Evolutionary conservation across 352 stramenopile species (phyloP).

Genomic region (Pythium rishiriense): DNA sequence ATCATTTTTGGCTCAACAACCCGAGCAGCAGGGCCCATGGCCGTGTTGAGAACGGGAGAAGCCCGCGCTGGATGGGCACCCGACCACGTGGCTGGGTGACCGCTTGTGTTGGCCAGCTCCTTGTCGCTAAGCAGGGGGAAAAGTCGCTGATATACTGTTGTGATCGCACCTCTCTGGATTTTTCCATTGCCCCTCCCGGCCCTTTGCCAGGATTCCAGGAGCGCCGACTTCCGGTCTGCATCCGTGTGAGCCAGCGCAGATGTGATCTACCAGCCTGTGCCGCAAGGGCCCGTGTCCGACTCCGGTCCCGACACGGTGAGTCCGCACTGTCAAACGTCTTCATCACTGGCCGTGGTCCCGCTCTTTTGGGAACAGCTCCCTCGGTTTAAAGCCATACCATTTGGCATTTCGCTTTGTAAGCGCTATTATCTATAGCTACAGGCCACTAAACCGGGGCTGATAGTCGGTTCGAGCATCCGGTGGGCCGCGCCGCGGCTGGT

Average conservation of each 20-base stretch:
- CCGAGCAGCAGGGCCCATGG: neutral
- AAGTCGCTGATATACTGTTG: no score
- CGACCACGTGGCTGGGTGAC: neutral
- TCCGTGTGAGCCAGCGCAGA: constrained; percentile 11
- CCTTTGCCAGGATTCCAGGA: no score
- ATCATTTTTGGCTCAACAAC: neutral
- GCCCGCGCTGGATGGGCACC: neutral
- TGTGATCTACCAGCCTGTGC: constrained; percentile 6
- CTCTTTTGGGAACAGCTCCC: constrained; percentile 3
- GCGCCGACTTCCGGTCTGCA: neutral
- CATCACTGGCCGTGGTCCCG: constrained; percentile 1
- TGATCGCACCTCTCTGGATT: neutral
- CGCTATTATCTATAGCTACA: no score
- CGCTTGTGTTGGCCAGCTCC: neutral
- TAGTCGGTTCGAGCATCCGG: constrained; percentile 14
- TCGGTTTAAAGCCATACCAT: constrained; percentile 4
- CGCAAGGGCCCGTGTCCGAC: neutral
- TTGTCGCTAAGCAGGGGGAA: no score
- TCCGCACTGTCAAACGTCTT: neutral
- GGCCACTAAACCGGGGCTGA: constrained; percentile 14
- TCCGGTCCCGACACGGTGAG: neutral
- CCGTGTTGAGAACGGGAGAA: neutral
- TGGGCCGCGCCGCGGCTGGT: neutral
- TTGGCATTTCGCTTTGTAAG: no score
- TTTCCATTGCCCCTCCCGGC: neutral